Conservation (phyloP, 495 filamentous ascomycete genomes). For the Talaromyces stipitatus region DNA sequence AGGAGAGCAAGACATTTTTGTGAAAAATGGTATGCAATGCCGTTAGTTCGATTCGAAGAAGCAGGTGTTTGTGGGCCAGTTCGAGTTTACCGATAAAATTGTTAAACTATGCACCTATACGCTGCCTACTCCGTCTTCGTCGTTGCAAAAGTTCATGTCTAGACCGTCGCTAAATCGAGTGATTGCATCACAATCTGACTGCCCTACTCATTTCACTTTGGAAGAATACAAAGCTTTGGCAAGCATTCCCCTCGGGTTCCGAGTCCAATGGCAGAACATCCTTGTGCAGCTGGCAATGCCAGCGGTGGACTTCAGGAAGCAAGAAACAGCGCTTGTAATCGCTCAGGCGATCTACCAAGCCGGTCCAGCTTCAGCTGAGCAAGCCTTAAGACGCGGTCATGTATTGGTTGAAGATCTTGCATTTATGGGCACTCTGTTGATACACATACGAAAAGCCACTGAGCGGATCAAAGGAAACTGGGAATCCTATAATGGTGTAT, state of each 20-base stretch:
- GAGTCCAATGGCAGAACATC: constrained; percentile 50
- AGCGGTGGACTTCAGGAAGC: constrained; percentile 37
- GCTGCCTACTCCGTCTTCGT: constrained; percentile 15
- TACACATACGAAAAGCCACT: constrained; percentile 14
- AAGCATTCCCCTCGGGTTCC: constrained; percentile 35
- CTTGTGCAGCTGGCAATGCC: constrained; percentile 39
- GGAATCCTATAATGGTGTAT: constrained; percentile 32
- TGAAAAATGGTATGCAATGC: constrained; percentile 8
- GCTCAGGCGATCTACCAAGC: constrained; percentile 43
- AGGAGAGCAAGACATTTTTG: constrained; percentile 8
- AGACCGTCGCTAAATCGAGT: constrained; percentile 26
- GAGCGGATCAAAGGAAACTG: constrained; percentile 40
- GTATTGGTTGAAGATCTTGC: constrained; percentile 16
- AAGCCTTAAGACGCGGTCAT: constrained; percentile 16
- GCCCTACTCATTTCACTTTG: constrained; percentile 32
- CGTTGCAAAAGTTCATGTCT: constrained; percentile 24
- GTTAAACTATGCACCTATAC: constrained; percentile 24
- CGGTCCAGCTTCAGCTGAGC: not conserved
- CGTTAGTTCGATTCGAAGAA: constrained; percentile 4
- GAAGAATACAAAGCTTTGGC: constrained; percentile 45
- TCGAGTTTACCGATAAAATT: constrained; percentile 5
- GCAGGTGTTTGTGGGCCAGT: not conserved
- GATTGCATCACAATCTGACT: constrained; percentile 36
- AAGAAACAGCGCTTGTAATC: constrained; percentile 35
- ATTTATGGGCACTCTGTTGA: constrained; percentile 14